These are phyloP conservation scores for Vicia faba DNA, from an alignment of 306 rosid genomes.

Conservation along the genomic window DNA sequence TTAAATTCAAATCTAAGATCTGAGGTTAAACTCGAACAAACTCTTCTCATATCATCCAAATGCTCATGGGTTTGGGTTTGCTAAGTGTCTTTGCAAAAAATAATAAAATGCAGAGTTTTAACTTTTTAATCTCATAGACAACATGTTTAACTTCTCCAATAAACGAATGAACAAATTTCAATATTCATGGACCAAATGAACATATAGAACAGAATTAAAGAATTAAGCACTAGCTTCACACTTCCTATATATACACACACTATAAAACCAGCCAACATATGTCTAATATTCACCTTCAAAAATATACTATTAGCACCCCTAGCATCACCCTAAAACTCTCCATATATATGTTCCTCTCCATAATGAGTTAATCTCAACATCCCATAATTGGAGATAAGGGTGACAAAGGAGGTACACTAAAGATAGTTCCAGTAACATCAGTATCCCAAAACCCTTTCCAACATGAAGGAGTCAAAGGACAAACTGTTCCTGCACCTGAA, in stretches of 20 bases:
- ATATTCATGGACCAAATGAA: constrained; percentile 3
- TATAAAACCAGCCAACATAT: neutral
- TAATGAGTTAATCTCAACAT: constrained; percentile 20
- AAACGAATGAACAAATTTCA: constrained; percentile 39
- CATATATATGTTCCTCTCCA: too few relatives aligned
- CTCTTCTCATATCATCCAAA: too few relatives aligned
- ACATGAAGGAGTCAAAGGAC: constrained; percentile 53
- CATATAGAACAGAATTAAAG: neutral
- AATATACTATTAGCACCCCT: neutral
- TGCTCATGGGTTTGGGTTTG: too few relatives aligned
- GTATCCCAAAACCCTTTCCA: constrained; percentile 62
- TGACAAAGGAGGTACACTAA: constrained; percentile 55
- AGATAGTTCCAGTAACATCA: constrained; percentile 48
- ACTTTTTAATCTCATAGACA: neutral
- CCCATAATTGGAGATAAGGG: constrained; percentile 53
- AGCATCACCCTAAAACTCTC: too few relatives aligned
- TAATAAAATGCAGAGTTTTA: too few relatives aligned
- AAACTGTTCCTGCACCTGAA: neutral
- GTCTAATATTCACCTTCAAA: neutral
- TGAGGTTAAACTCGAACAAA: too few relatives aligned
- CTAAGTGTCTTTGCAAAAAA: too few relatives aligned
- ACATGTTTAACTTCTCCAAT: neutral
- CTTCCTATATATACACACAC: constrained; percentile 36
- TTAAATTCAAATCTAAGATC: too few relatives aligned
- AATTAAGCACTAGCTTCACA: constrained; percentile 12